Percentiles rank a stretch among this genome's conserved stretches.
Evolutionary conservation across 2,329 filamentous ascomycete species (phyloP).

Genomic region (Trichoderma simmonsii): DNA sequence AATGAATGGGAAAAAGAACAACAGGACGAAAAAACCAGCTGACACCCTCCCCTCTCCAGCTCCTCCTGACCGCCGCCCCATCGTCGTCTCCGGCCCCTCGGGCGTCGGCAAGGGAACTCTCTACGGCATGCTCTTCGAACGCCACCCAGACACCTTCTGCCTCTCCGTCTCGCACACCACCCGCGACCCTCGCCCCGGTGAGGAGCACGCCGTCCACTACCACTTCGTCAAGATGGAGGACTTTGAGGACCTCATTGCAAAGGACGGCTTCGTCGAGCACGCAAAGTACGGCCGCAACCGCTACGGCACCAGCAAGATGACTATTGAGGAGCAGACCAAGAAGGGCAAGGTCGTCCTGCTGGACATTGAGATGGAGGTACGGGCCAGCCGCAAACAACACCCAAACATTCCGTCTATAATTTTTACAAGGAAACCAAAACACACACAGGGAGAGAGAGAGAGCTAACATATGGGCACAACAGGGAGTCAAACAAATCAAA

Average conservation of each 20-base stretch:
- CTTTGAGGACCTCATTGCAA: slow-evolving; percentile 66
- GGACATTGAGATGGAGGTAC: slow-evolving; percentile 94
- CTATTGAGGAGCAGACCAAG: slow-evolving; percentile 70
- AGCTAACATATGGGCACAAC: background rate
- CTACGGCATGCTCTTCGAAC: slow-evolving; percentile 65
- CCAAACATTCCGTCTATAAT: background rate
- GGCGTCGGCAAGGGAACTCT: slow-evolving; percentile 80
- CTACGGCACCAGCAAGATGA: slow-evolving; percentile 80
- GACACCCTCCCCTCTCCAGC: slow-evolving; percentile 14
- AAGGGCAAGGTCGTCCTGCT: slow-evolving; percentile 75
- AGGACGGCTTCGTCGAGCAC: slow-evolving; percentile 77
- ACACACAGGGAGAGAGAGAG: background rate
- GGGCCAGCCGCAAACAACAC: slow-evolving; percentile 26
- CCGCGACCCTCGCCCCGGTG: slow-evolving; percentile 69
- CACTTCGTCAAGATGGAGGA: slow-evolving; percentile 66
- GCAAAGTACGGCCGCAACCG: slow-evolving; percentile 81
- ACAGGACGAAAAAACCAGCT: background rate
- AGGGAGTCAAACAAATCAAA: slow-evolving; percentile 89
- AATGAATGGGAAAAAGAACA: background rate
- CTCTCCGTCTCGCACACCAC: slow-evolving; percentile 75
- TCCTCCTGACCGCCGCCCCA: slow-evolving; percentile 54
- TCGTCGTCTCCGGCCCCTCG: slow-evolving; percentile 75
- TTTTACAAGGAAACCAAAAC: background rate
- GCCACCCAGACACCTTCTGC: slow-evolving; percentile 49
- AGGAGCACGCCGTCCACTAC: slow-evolving; percentile 76